A percentile compares a stretch with the other conserved stretches of the same genome.
Conservation (phyloP, 805 yeast species). For the Myxozyma melibiosi region DNA sequence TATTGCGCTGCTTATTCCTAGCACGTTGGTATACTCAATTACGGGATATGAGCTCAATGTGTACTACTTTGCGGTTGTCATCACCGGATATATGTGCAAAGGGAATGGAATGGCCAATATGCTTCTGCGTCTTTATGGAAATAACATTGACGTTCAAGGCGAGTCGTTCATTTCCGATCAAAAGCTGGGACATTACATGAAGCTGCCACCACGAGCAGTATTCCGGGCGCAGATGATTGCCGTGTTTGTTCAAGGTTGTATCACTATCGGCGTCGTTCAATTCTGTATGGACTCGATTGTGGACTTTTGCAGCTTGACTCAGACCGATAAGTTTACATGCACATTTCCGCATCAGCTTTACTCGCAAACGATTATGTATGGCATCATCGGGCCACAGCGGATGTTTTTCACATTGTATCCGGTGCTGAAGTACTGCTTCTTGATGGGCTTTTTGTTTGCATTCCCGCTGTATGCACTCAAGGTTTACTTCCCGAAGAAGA, state of each 20-base stretch:
- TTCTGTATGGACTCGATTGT: background rate
- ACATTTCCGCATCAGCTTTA: conserved; percentile 51
- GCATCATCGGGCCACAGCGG: conserved; percentile 62
- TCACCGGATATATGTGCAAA: conserved; percentile 65
- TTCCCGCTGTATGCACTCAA: conserved; percentile 43
- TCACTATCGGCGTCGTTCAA: conserved; percentile 5
- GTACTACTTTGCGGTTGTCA: conserved; percentile 62
- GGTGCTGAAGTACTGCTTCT: conserved; percentile 58
- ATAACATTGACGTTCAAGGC: conserved; percentile 56
- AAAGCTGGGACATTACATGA: conserved; percentile 57
- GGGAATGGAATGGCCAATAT: conserved; percentile 63
- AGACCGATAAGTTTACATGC: conserved; percentile 52
- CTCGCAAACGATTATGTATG: conserved; percentile 64
- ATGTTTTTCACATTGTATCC: conserved; percentile 58
- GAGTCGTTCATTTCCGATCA: too few species aligned
- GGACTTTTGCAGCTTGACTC: conserved; percentile 50
- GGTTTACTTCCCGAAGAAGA: conserved; percentile 32
- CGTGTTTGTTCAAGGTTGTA: background rate
- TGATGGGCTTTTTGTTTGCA: conserved; percentile 56
- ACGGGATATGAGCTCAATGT: conserved; percentile 63
- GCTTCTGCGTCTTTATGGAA: conserved; percentile 62
- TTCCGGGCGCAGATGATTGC: conserved; percentile 51
- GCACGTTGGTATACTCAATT: conserved; percentile 61
- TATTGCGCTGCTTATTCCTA: conserved; percentile 56
- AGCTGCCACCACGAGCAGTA: conserved; percentile 53